A percentile compares a stretch with the other conserved stretches of the same genome.
phyloP scores from a whole-genome alignment of 495 filamentous ascomycete species.

The Neurospora tetrasperma region DNA sequence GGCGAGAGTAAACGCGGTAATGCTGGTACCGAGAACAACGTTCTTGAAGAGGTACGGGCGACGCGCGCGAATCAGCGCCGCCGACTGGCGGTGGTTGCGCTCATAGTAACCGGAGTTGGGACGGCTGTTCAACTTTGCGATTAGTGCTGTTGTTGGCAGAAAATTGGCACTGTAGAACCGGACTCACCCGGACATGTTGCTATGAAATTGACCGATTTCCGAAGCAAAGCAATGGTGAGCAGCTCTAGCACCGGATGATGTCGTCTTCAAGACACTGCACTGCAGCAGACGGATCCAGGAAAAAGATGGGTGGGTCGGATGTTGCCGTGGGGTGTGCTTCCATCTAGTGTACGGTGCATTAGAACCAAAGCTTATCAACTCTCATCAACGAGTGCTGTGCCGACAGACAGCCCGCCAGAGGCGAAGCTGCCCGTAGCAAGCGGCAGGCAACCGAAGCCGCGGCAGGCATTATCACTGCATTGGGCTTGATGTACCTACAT shows the following conservation, averaged over 20 bases:
- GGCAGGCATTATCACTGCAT: neutral
- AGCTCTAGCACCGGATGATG: neutral
- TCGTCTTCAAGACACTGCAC: neutral
- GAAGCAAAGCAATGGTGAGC: neutral
- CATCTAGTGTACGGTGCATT: neutral
- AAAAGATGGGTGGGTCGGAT: slow-evolving; percentile 8
- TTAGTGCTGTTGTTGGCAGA: neutral
- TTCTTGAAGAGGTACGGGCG: slow-evolving; percentile 90
- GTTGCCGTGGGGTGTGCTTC: neutral
- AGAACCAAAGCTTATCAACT: neutral
- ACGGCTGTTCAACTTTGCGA: neutral
- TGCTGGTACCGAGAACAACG: slow-evolving; percentile 55
- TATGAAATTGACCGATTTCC: neutral
- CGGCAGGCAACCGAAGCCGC: neutral
- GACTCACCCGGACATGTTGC: slow-evolving; percentile 17
- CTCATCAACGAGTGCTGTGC: neutral
- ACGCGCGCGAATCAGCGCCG: slow-evolving; percentile 80
- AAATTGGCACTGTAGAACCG: neutral
- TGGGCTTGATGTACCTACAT: neutral
- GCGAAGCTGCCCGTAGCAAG: neutral
- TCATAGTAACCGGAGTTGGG: slow-evolving; percentile 78
- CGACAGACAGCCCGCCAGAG: neutral
- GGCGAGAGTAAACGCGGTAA: slow-evolving; percentile 59
- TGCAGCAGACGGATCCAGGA: neutral
- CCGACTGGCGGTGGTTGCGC: slow-evolving; percentile 63